Base-by-base conservation (phyloP, 2,329 filamentous ascomycete species). In the Diaporthe ilicicola region DNA sequence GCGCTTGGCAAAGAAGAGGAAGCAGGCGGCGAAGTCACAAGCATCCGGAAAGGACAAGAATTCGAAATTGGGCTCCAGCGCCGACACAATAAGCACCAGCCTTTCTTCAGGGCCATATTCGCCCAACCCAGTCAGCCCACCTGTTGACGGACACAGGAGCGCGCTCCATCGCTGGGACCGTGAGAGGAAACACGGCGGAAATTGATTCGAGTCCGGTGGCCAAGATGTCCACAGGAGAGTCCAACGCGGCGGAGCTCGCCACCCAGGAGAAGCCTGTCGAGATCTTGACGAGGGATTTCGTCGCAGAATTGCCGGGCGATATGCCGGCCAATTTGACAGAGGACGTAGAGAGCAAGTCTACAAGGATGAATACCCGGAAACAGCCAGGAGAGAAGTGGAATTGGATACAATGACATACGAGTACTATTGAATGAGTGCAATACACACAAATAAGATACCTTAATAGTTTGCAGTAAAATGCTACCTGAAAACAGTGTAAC, bases 141-240 rank as follows among this genome's bases (percentile, higher is more conserved):
- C n/a, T n/a, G 27, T 9, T 62, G 8, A 62, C 59, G 12, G 59
- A 48, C 15, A 10, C 42, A 7, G 42, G 42, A 13, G 59, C 27
- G 27, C 59, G 59, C 13, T 62, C 59, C 27, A 62, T 62, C 19
- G 13, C 12, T 1, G 59, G 59, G 12, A 37, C 59, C 13, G 29
- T 34, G 3, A 62, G 42, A 13, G 13, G 42, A 6, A 8, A 3
- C 2, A 34, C 27, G 29, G n/a, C 59, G 24, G 59, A 62, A 27
- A 48, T 48, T 27, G 59, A 62, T 42, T 62, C 59, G 42, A 62
- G 59, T 15, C 59, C 59, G 27, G 59, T 62, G 42, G 59, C 59
- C 29, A 42, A 62, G 34, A 62, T 62, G 59, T 42, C 42, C 19
- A 62, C 27, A 1, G 59, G 59, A 1, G 59, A 48, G 7, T 62